Base-by-base conservation (phyloP, 345 rosid genomes). In the Eucalyptus erythrocorys region DNA sequence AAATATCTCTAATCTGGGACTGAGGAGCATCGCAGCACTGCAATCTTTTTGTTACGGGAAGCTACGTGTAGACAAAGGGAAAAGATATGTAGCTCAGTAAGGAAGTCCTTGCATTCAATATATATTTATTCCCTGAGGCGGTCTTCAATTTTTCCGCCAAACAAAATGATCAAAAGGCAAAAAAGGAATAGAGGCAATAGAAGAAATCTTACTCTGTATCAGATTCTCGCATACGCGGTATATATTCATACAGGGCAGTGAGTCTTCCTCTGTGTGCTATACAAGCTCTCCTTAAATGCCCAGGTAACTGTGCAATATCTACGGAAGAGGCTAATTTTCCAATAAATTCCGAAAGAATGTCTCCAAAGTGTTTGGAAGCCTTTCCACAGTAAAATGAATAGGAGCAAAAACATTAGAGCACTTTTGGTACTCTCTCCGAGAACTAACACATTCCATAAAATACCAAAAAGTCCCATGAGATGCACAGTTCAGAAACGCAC, bases 341-440 rank as follows among this genome's bases (percentile, higher is more conserved):
- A 30, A 94, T 92, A 91, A 96, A 96, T 79, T 93, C 90, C 11
- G 96, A 96, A 45, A 97, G 94, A 91, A 96, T 94, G 90, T 96
- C 95, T 92, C 99, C 99, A 76, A 97, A 97, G 94, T 97, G 98
- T 88, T 92, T 96, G 61, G 99, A 96, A 90, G 99, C 98, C 99
- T 97, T 21, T 66, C 34, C 59, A 87, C n/a, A 64, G 47, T 13
- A 68, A 87, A 34, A 76, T 76, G 84, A 11, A 76, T 3, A 21
- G 30, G 26, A 40, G 47, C 47, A 40, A 76, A 71, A 40, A 21
- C 84, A 40, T 76, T 76, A 76, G 84, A 76, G 84, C 47, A 76
- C 47, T 37, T 76, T 76, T 22, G 30, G 49, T 57, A 40, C 7
- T 49, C 47, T 34, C 15, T 57, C 76, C 7, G 12, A 86, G 87